Percentiles rank a stretch among this genome's conserved stretches.
Conservation (phyloP, 306 rosid species). For the Vicia villosa region DNA sequence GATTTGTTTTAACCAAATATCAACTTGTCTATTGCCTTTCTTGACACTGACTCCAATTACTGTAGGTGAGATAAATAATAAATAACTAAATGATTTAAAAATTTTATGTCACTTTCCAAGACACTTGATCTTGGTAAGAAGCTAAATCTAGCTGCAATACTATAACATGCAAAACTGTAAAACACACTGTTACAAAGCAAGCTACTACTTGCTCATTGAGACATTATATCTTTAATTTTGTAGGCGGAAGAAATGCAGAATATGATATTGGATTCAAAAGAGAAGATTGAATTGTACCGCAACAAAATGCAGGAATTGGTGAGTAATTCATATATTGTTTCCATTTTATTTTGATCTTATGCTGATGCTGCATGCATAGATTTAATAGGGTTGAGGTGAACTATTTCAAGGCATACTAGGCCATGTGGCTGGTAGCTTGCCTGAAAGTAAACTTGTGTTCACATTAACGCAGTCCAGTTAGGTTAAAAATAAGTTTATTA, state of each 20-base stretch:
- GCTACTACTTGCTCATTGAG: constrained; percentile 21
- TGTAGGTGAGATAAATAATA: constrained; percentile 8
- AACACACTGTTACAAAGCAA: neutral
- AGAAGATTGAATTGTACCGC: constrained; percentile 82
- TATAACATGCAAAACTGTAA: constrained; percentile 5
- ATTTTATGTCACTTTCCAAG: constrained; percentile 4
- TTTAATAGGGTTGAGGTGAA: constrained; percentile 25
- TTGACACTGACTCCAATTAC: constrained; percentile 16
- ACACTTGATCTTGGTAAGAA: neutral
- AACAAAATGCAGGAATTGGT: constrained; percentile 96
- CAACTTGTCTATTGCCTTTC: constrained; percentile 20
- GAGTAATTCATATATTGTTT: constrained; percentile 51
- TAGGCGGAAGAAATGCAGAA: constrained; percentile 67
- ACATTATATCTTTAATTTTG: constrained; percentile 31
- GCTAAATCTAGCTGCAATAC: constrained; percentile 1
- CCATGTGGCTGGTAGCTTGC: constrained; percentile 18
- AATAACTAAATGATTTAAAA: constrained; percentile 7
- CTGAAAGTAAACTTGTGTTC: constrained; percentile 22
- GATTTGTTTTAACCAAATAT: constrained; percentile 18
- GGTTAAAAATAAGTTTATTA: constrained; percentile 19
- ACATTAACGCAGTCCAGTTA: constrained; percentile 1
- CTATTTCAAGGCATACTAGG: constrained; percentile 19
- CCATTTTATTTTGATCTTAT: constrained; percentile 31
- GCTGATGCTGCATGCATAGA: constrained; percentile 14
- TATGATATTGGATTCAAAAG: constrained; percentile 77